These are phyloP conservation scores for Phytopythium kandeliae DNA, from an alignment of 352 stramenopile genomes.

Conservation along the genomic window DNA sequence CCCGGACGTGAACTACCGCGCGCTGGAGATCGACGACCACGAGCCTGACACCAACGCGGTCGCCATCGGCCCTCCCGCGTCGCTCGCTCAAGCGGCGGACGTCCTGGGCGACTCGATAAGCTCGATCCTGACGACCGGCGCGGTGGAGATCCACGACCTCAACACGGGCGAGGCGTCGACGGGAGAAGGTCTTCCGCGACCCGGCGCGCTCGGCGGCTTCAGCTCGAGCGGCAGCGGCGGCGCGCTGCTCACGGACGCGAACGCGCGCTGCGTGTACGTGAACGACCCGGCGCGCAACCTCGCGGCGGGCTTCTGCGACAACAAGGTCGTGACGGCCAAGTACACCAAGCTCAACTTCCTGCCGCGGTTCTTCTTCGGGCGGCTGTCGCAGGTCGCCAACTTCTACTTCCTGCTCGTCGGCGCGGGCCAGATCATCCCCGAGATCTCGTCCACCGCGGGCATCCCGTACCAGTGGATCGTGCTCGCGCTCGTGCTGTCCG, in stretches of 20 bases:
- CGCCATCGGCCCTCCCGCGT: background rate
- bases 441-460: slow-evolving; percentile 80
- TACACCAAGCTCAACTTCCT: slow-evolving; percentile 89
- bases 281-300: slow-evolving; percentile 58
- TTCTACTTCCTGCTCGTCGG: slow-evolving; percentile 90
- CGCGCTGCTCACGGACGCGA: slow-evolving; percentile 27
- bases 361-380: slow-evolving; percentile 77
- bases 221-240: slow-evolving; percentile 6
- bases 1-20: slow-evolving; percentile 36
- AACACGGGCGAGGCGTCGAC: background rate
- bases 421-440: slow-evolving; percentile 76
- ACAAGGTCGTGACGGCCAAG: slow-evolving; percentile 79
- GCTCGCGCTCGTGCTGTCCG: slow-evolving; percentile 74
- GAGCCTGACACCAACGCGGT: slow-evolving; percentile 2
- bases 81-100: background rate
- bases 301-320: slow-evolving; percentile 59
- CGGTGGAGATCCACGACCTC: background rate
- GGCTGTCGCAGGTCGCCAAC: slow-evolving; percentile 81
- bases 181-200: background rate
- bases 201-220: background rate
- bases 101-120: slow-evolving; percentile 2
- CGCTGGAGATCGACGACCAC: slow-evolving; percentile 34
- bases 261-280: slow-evolving; percentile 65
- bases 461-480: slow-evolving; percentile 88
- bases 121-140: background rate